Percentiles rank a stretch among this genome's conserved stretches.
phyloP scores from a whole-genome alignment of 225 moss, liverwort and hornwort species.

The Sphagnum tenellum region DNA sequence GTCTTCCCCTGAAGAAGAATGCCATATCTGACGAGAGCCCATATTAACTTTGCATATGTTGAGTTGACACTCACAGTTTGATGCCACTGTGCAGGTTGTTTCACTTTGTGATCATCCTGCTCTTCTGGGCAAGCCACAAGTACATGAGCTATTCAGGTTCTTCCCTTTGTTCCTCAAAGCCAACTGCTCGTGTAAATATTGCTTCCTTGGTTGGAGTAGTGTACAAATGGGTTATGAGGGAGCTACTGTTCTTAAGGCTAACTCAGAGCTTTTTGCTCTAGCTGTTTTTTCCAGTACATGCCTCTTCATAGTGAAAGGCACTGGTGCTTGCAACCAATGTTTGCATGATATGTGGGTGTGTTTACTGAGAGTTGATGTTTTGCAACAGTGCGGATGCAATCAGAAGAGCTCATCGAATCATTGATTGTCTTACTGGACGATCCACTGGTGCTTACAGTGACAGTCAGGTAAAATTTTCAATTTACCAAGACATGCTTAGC shows the following conservation, averaged over 20 bases:
- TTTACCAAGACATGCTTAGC: no score
- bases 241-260: no score
- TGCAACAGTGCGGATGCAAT: conserved; percentile 74
- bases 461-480: conserved; percentile 52
- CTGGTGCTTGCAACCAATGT: no score
- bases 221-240: no score
- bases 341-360: no score
- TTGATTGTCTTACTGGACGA: conserved; percentile 78
- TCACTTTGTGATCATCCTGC: conserved; percentile 83
- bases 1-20: no score
- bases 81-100: conserved; percentile 45
- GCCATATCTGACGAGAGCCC: not conserved
- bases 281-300: no score
- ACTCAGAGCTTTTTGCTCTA: no score
- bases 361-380: not conserved
- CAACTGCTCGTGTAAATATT: no score
- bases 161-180: not conserved
- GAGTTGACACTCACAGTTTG: no score
- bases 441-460: conserved; percentile 95
- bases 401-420: conserved; percentile 63
- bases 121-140: conserved; percentile 82
- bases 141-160: conserved; percentile 80
- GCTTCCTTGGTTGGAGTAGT: no score
- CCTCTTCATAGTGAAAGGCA: no score
- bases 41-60: not conserved